phyloP scores from a whole-genome alignment of 1,284 basidiomycete genomes.

The Pyrrhoderma noxium region DNA sequence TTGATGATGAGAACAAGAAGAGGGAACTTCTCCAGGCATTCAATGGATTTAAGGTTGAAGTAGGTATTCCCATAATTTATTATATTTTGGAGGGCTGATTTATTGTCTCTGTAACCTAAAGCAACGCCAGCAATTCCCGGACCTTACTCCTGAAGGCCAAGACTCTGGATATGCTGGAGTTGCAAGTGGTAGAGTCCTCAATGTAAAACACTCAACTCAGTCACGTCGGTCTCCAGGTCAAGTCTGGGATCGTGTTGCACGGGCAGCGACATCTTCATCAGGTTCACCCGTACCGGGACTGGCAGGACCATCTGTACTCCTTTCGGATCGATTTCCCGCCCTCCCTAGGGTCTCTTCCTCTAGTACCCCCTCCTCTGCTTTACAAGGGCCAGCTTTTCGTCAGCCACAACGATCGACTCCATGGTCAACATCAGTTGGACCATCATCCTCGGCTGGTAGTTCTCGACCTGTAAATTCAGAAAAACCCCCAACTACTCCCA shows the following conservation, averaged over 20 bases:
- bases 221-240: constrained; percentile 47
- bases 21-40: constrained; percentile 67
- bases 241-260: constrained; percentile 84
- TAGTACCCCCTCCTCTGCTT: constrained; percentile 26
- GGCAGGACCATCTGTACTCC: constrained; percentile 23
- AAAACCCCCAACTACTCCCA: background rate
- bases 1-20: constrained; percentile 86
- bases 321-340: constrained; percentile 41
- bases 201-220: constrained; percentile 70
- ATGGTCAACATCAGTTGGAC: constrained; percentile 35
- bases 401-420: constrained; percentile 47
- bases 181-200: constrained; percentile 73
- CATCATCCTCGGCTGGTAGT: constrained; percentile 28
- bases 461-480: background rate
- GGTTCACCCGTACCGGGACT: constrained; percentile 31
- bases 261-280: constrained; percentile 58
- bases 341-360: constrained; percentile 29
- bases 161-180: constrained; percentile 71
- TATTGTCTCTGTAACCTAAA: constrained; percentile 26
- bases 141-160: constrained; percentile 54
- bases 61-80: constrained; percentile 27
- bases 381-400: constrained; percentile 31
- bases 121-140: constrained; percentile 82
- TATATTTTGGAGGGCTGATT: background rate
- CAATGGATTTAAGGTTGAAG: constrained; percentile 82